A percentile compares a stretch with the other conserved stretches of the same genome.
Conservation (phyloP, 2,329 filamentous ascomycete genomes). For the Onygena corvina region DNA sequence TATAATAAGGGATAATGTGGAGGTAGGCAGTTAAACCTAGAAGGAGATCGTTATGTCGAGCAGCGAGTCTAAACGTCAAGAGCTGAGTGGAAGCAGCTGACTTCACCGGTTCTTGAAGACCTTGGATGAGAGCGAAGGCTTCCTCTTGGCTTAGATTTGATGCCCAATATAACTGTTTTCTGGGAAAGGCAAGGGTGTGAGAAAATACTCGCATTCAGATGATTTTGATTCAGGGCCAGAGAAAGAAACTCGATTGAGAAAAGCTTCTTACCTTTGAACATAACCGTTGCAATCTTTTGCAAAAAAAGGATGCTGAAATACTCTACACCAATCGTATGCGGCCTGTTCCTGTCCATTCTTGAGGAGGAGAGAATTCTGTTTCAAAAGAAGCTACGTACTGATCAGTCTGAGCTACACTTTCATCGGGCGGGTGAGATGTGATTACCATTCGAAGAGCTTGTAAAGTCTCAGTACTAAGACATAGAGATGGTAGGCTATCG, state of each 20-base stretch:
- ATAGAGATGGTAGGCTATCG: slow-evolving; percentile 29
- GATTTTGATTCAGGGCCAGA: too few relatives aligned
- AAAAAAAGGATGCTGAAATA: slow-evolving; percentile 36
- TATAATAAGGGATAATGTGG: too few relatives aligned
- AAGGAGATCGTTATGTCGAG: slow-evolving; percentile 47
- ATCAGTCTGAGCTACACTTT: not conserved
- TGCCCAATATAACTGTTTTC: slow-evolving; percentile 62
- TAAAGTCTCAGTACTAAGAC: slow-evolving; percentile 49
- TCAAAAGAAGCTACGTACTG: not conserved
- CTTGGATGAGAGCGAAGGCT: slow-evolving; percentile 45
- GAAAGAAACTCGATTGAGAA: too few relatives aligned
- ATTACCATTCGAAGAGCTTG: slow-evolving; percentile 36
- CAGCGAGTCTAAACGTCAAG: slow-evolving; percentile 60
- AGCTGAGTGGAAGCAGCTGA: slow-evolving; percentile 57
- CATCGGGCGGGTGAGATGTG: not conserved
- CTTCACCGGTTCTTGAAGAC: slow-evolving; percentile 47
- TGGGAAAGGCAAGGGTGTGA: slow-evolving; percentile 29
- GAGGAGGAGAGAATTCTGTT: not conserved
- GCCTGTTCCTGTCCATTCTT: not conserved
- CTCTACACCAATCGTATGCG: slow-evolving; percentile 50
- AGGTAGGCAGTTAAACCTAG: slow-evolving; percentile 28
- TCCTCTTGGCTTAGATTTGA: slow-evolving; percentile 45
- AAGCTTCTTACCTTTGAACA: slow-evolving; percentile 46
- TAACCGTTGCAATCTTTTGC: slow-evolving; percentile 23
- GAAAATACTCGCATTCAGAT: too few relatives aligned